Evolutionary conservation across 306 rosid species (phyloP), one percentile per base, ranked within the genome.

Genomic region (Begonia peltatifolia): DNA sequence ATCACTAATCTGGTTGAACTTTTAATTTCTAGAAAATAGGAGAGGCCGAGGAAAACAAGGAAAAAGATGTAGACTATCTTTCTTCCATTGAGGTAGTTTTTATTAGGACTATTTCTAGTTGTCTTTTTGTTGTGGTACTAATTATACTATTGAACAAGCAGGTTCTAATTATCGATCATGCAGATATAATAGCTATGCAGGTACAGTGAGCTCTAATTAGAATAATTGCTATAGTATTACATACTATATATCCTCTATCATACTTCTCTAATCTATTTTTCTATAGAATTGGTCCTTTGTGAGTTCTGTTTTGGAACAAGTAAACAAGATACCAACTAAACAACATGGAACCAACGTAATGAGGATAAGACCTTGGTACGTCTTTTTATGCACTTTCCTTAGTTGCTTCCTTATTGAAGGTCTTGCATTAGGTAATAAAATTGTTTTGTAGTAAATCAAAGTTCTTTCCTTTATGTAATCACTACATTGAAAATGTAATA

Each of bases 171-270:
- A 71, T 85, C 76, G 97, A 89, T 69, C 92, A 89, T 59, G 95
- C 94, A 12, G 97, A 89, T 74, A 88, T 89, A 42, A 82, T 89
- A 61, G 76, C 83, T 58, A 85, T 82, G 94, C 97, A 85, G 93
- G 97, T 89, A 69, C 43, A 56, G 46, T 57, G 35, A 25, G 67
- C 54, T 53, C 46, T 63, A 49, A 61, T 64, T 68, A 43, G 50
- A 73, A 9, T 50, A 60, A 62, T 55, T 67, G 55, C 9, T 43
- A 42, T 42, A 53, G 43, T 54, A 53, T 53, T 59, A 65, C 50
- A n/a, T n/a, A n/a, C n/a, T n/a, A n/a, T 47, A 63, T 52, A 30
- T 30, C 8, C 38, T 30, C 8, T 4, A 30, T 30, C 38, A 30
- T 3, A 30, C 38, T 30, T 30, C 38, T 30, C 38, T 5, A 7